Percentiles rank a stretch among this genome's conserved stretches.
Evolutionary conservation across 805 yeast genomes (phyloP).

Genomic region (Metschnikowia similis): DNA sequence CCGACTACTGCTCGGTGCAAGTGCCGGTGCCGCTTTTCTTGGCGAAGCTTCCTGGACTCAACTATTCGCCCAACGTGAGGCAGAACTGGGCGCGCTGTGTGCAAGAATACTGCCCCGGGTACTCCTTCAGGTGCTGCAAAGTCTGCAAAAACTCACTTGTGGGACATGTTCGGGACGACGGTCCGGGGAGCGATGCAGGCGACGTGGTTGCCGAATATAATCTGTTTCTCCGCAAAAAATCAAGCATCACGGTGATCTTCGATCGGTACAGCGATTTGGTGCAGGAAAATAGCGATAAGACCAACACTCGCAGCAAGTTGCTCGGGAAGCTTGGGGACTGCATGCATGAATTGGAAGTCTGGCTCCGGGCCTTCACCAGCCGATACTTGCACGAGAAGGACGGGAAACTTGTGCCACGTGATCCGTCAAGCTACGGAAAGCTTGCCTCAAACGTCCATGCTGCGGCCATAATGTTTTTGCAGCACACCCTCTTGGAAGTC

Average conservation of each 20-base stretch:
- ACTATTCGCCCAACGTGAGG: constrained; percentile 26
- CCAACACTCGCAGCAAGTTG: constrained; percentile 17
- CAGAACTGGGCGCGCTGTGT: constrained; percentile 11
- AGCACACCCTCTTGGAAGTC: constrained; percentile 59
- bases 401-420: background rate
- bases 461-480: constrained; percentile 57
- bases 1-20: constrained; percentile 60
- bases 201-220: constrained; percentile 17
- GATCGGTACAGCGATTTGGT: constrained; percentile 20
- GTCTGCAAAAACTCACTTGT: constrained; percentile 64
- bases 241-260: constrained; percentile 19
- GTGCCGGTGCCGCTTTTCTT: constrained; percentile 49
- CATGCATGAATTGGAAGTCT: constrained; percentile 31
- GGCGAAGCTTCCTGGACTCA: constrained; percentile 34
- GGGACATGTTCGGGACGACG: constrained; percentile 21
- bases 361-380: constrained; percentile 21
- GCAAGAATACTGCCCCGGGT: background rate
- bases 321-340: constrained; percentile 21
- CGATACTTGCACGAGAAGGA: constrained; percentile 5
- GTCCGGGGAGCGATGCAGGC: background rate
- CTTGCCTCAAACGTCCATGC: constrained; percentile 51
- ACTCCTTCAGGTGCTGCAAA: constrained; percentile 56
- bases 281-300: constrained; percentile 9
- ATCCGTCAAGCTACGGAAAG: constrained; percentile 5
- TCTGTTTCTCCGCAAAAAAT: constrained; percentile 19